These are phyloP conservation scores for Terfezia boudieri DNA, from an alignment of 495 filamentous ascomycete species.

Conservation along the genomic window DNA sequence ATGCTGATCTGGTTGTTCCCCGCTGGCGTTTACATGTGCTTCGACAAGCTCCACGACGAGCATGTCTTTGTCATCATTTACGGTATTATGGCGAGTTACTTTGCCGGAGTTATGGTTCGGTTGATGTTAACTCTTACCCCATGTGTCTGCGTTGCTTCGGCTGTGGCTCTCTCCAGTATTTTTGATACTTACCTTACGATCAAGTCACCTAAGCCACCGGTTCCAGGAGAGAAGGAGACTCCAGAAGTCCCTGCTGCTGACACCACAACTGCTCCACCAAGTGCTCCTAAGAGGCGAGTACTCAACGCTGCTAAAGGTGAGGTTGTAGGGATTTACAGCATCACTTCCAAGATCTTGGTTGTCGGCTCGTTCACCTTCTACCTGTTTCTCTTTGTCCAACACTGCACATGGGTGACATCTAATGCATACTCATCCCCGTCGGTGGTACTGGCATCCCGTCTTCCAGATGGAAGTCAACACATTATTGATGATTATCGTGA, in stretches of 20 bases:
- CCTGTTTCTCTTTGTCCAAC: slow-evolving; percentile 78
- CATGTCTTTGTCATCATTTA: slow-evolving; percentile 98
- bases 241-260: slow-evolving; percentile 25
- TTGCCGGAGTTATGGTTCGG: slow-evolving; percentile 97
- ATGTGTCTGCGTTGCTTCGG: slow-evolving; percentile 85
- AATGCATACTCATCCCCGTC: slow-evolving; percentile 98
- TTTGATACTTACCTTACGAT: slow-evolving; percentile 62
- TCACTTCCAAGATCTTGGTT: slow-evolving; percentile 52
- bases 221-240: slow-evolving; percentile 25
- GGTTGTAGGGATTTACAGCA: slow-evolving; percentile 61
- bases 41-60: slow-evolving; percentile 79
- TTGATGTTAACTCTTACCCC: slow-evolving; percentile 95
- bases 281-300: slow-evolving; percentile 28
- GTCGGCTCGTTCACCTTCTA: slow-evolving; percentile 52
- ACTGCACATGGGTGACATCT: slow-evolving; percentile 98
- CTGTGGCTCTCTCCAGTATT: slow-evolving; percentile 69
- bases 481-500: slow-evolving; percentile 99
- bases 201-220: slow-evolving; percentile 29
- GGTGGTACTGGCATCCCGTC: slow-evolving; percentile 74
- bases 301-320: slow-evolving; percentile 52
- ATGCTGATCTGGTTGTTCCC: slow-evolving; percentile 98
- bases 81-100: slow-evolving; percentile 84
- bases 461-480: slow-evolving; percentile 89
- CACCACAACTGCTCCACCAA: slow-evolving; percentile 3
- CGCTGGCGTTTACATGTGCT: slow-evolving; percentile 95